A percentile compares a stretch with the other conserved stretches of the same genome.
phyloP scores from a whole-genome alignment of 108 stramenopile species.

The Seminavis robusta region DNA sequence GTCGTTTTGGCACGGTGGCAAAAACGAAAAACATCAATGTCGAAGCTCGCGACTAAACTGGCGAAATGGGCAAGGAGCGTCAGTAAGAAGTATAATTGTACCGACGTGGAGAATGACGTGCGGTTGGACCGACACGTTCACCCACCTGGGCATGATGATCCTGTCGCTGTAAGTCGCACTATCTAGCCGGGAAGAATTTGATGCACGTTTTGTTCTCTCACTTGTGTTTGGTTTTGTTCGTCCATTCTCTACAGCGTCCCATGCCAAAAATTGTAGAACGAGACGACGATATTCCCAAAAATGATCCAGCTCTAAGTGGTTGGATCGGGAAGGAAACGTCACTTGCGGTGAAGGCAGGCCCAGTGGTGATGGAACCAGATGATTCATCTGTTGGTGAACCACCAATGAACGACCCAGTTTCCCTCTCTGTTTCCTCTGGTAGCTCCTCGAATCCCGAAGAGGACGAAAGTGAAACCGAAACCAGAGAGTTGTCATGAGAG shows the following conservation, averaged over 20 bases:
- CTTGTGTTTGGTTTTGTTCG: no score
- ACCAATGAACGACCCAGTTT: no score
- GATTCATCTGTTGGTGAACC: no score
- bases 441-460: no score
- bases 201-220: neutral
- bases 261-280: neutral
- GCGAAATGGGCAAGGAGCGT: slow-evolving; percentile 47
- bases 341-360: no score
- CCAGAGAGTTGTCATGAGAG: no score
- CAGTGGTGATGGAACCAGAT: no score
- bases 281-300: neutral
- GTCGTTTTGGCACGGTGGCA: slow-evolving; percentile 48
- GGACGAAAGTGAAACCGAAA: no score
- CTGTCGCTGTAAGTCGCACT: neutral
- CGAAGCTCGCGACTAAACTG: slow-evolving; percentile 30
- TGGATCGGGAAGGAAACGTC: slow-evolving; percentile 7
- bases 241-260: no score
- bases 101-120: neutral
- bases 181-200: neutral
- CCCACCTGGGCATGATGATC: slow-evolving; percentile 31
- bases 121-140: slow-evolving; percentile 19
- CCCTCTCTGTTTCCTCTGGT: no score
- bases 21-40: slow-evolving; percentile 35
- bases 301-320: neutral
- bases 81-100: slow-evolving; percentile 18